Evolutionary conservation across 225 moss, liverwort and hornwort genomes (phyloP), one percentile per base, ranked within the genome.

Genomic region (Takakia lepidozioides): DNA sequence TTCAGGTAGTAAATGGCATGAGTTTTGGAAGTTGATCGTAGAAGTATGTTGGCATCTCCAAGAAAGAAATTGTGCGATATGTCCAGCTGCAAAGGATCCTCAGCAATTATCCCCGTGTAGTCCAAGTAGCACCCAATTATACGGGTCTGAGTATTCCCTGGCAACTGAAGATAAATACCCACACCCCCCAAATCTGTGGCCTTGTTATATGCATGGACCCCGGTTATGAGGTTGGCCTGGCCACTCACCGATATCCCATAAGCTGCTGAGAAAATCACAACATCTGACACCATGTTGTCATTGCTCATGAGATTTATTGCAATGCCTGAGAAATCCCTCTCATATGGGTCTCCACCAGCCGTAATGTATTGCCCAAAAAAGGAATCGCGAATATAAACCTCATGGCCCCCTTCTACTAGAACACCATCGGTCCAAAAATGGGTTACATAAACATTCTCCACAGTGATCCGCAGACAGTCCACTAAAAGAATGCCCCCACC

Each of bases 401-500:
- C 88, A 23, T 71, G 84, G 41, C 84, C 84, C 17, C 84, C 71
- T 58, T 88, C 71, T 49, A 76, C 71, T 8, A 85, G 61, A 39
- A 85, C 63, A 51, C 84, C 84, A 29, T 85, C 84, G 0, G 78
- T 85, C 23, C 60, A 42, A 43, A 85, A 88, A 32, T 71, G 78
- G 18, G 78, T 71, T 27, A 69, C 23, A 48, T 87, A 87, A 0
- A 84, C 26, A 26, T 82, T 85, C 24, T 84, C 88, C 23, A 88
- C 71, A 2, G 56, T 85, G 46, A 85, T 64, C 24, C 78, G 74
- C 26, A 82, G 54, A 16, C 85, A 75, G 63, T 88, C 85, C 9
- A 88, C 79, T 10, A 88, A 51, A 24, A 85, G 68, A 25, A 88
- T 68, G 25, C 84, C 82, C 42, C 88, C 88, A n/a, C 79, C 88